Conservation (phyloP, 2,329 filamentous ascomycete species). For the Orbilia oligospora region DNA sequence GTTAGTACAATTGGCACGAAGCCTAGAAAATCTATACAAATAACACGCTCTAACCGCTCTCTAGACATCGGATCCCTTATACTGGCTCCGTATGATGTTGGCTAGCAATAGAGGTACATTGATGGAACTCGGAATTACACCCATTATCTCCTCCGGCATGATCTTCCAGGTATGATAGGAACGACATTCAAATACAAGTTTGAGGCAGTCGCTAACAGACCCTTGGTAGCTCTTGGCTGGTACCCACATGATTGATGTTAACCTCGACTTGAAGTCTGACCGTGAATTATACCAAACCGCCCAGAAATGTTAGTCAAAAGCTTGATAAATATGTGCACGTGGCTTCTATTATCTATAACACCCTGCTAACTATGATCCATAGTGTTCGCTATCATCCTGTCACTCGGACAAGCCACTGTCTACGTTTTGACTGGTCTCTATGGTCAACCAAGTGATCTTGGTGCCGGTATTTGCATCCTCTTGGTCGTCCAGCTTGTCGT, state of each 20-base stretch:
- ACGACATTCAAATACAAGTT: neutral
- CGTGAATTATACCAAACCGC: slow-evolving; percentile 99
- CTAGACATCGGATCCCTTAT: slow-evolving; percentile 93
- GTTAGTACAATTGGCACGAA: slow-evolving; percentile 38
- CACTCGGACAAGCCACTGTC: slow-evolving; percentile 96
- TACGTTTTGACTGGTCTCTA: slow-evolving; percentile 99
- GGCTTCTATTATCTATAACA: slow-evolving; percentile 8
- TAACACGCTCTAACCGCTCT: slow-evolving; percentile 65
- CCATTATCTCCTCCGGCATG: slow-evolving; percentile 99
- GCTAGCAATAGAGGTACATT: slow-evolving; percentile 97
- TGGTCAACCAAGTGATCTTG: slow-evolving; percentile 94
- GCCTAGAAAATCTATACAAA: slow-evolving; percentile 5
- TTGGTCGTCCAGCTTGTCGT: slow-evolving; percentile 98
- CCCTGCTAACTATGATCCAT: slow-evolving; percentile 41
- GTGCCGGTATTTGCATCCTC: slow-evolving; percentile 97
- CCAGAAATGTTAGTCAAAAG: slow-evolving; percentile 78
- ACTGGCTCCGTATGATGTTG: slow-evolving; percentile 99
- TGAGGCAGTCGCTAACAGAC: slow-evolving; percentile 25
- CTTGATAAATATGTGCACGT: slow-evolving; percentile 1
- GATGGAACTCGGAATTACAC: slow-evolving; percentile 97
- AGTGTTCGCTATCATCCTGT: slow-evolving; percentile 94
- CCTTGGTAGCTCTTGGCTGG: slow-evolving; percentile 83
- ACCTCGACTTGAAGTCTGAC: slow-evolving; percentile 99
- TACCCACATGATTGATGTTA: slow-evolving; percentile 99
- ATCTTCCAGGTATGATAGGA: slow-evolving; percentile 83